Percentiles rank a stretch among this genome's conserved stretches.
Evolutionary conservation across 352 stramenopile genomes (phyloP).

Genomic region (Plasmopara muralis): DNA sequence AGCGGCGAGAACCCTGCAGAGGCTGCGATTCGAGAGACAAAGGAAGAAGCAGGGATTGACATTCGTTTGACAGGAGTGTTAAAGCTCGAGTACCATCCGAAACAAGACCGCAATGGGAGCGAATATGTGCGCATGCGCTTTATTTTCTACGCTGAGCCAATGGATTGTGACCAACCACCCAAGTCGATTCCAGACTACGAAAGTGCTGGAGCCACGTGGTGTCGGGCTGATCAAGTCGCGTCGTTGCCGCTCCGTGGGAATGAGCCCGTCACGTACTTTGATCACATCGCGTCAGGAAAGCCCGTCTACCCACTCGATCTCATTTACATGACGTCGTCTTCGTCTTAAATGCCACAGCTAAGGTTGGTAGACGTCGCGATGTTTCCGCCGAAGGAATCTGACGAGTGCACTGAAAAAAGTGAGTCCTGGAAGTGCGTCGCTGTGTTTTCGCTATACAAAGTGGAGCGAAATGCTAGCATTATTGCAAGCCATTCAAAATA

Average conservation of each 20-base stretch:
- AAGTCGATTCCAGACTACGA: constrained; percentile 88
- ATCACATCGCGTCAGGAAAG: constrained; percentile 60
- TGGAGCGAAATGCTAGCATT: background rate
- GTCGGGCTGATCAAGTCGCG: constrained; percentile 56
- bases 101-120: constrained; percentile 55
- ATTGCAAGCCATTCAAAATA: constrained; percentile 8
- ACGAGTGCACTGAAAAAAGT: constrained; percentile 52
- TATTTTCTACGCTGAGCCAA: constrained; percentile 73
- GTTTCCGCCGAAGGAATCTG: constrained; percentile 61
- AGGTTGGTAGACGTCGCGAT: constrained; percentile 53
- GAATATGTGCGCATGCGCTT: constrained; percentile 85
- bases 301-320: constrained; percentile 72
- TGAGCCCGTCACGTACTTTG: constrained; percentile 70
- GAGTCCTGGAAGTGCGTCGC: constrained; percentile 45
- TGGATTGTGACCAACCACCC: constrained; percentile 68
- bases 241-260: constrained; percentile 61
- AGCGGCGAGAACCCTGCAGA: constrained; percentile 67
- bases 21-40: constrained; percentile 79
- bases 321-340: constrained; percentile 52
- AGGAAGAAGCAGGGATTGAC: constrained; percentile 79
- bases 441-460: constrained; percentile 50
- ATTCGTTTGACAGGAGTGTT: constrained; percentile 71
- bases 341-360: constrained; percentile 24
- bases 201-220: constrained; percentile 77
- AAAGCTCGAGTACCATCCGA: constrained; percentile 83